Evolutionary conservation across 495 filamentous ascomycete genomes (phyloP), one percentile per base, ranked within the genome.

Genomic region (Neurospora discreta): DNA sequence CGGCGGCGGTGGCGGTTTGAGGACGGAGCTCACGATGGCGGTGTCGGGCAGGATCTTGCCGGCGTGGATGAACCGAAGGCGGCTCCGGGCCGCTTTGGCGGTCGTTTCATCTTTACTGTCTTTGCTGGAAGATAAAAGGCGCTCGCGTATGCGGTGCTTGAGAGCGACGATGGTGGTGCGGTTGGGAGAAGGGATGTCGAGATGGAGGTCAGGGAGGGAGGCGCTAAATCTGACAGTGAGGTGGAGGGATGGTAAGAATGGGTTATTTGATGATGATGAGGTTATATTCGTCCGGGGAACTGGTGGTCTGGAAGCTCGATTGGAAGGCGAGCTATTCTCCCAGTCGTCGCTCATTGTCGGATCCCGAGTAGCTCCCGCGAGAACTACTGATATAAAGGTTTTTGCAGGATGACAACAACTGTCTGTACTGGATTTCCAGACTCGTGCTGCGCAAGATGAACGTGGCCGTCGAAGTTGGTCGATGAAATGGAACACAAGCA

Each of bases 221-320:
- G 90, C 89, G 68, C 92, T 91, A 87, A 98, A 98, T 79, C 94
- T 93, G 81, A 98, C 89, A 23, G 89, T 94, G 26, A 97, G 85
- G 76, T 89, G 87, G 67, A 94, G 82, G 70, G 86, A 81, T 26
- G 80, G 75, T 41, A 75, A 72, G 6, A 73, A 74, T 67, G 74
- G 73, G 5, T 67, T 71, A 39, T 38, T 71, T 2, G 70, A 70
- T 26, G 70, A 70, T 26, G 71, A 70, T 0, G 74, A 68, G 13
- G 65, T 44, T 38, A 74, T 73, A 41, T 38, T 75, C 65, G 65
- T 67, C 26, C 71, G 46, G 38, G 41, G 71, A 20, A 39, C 68
- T 5, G 72, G 44, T 52, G 44, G 5, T 26, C 44, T 52, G 44
- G 44, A n/a, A 71, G 75, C 36, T 26, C 30, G 41, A 65, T 33